Base-by-base conservation (phyloP, 257 asterid genomes). In the Fraxinus anomala region DNA sequence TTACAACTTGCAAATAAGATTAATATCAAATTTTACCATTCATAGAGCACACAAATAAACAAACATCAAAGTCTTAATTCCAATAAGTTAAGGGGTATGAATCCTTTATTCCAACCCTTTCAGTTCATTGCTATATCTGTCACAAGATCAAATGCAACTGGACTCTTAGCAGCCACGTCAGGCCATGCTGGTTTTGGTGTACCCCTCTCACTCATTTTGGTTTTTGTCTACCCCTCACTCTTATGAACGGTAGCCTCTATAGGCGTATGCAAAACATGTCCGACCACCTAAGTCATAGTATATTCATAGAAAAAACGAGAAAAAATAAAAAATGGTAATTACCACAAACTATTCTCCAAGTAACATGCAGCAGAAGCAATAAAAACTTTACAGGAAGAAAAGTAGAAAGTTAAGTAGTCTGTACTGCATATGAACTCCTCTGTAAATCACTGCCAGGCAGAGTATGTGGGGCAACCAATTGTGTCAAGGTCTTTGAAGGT, bases 391-490 rank as follows among this genome's bases (percentile, higher is more conserved):
- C 40, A 68, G 59, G 31, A 76, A 72, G 37, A 37, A 77, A 74
- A 40, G 16, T 3, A 47, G 77, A 75, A 77, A 34, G 23, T 44
- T 61, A 33, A 75, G 84, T 70, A 84, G 75, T 78, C 83, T 49
- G 73, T 82, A 95, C 99, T 85, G 76, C 76, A 79, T 86, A 89
- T 73, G 94, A 74, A 81, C 81, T 89, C 87, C 69, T 93, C 80
- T 83, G 97, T 68, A 76, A 67, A 67, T 84, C 85, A 81, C 84
- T 77, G 80, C 85, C 87, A 24, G 92, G 14, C 12, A 61, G 79
- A 68, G 86, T 89, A 75, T 68, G 84, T 66, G 89, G 80, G 68
- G 92, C 42, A 81, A 61, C 80, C 33, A 70, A 70, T 61, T 91
- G 90, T 70, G 82, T 81, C 81, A 76, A 67, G 54, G 86, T 51